Conservation (phyloP, 805 yeast genomes). For the Saturnispora silvae region DNA sequence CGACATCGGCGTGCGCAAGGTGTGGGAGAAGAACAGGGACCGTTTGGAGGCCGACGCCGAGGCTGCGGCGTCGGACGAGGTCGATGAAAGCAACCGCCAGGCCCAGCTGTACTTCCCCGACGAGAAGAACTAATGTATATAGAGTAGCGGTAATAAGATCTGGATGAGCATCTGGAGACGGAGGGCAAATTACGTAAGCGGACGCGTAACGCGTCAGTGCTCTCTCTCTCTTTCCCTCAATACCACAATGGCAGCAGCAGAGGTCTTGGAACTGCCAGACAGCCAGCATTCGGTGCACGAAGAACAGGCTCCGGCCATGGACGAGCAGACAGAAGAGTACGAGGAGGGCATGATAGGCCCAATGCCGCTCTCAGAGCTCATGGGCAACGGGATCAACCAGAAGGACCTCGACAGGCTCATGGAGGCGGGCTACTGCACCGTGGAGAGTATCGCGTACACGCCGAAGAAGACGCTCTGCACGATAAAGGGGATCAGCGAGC, state of each 20-base stretch:
- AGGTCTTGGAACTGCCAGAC: neutral
- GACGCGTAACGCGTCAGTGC: no score
- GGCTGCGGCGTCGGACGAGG: constrained; percentile 10
- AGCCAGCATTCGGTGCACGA: constrained; percentile 1
- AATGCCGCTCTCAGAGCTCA: constrained; percentile 39
- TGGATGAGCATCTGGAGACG: no score
- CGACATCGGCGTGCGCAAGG: constrained; percentile 21
- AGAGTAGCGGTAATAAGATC: neutral
- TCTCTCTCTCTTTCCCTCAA: neutral
- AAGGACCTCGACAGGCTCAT: constrained; percentile 71
- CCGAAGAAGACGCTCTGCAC: constrained; percentile 69
- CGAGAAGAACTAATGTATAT: neutral
- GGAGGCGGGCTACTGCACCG: constrained; percentile 81
- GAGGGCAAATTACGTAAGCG: no score
- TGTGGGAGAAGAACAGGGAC: constrained; percentile 22
- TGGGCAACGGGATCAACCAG: constrained; percentile 77
- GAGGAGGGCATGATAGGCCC: constrained; percentile 39
- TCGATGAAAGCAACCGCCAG: constrained; percentile 12
- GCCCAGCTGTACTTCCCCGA: constrained; percentile 14
- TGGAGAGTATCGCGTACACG: constrained; percentile 86
- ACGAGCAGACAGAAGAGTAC: constrained; percentile 34
- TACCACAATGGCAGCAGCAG: neutral
- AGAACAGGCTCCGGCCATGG: neutral
- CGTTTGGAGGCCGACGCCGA: constrained; percentile 16
- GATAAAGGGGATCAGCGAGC: constrained; percentile 90